These are phyloP conservation scores for Aspergillus sergii DNA, from an alignment of 2,329 filamentous ascomycete species.

Conservation along the genomic window DNA sequence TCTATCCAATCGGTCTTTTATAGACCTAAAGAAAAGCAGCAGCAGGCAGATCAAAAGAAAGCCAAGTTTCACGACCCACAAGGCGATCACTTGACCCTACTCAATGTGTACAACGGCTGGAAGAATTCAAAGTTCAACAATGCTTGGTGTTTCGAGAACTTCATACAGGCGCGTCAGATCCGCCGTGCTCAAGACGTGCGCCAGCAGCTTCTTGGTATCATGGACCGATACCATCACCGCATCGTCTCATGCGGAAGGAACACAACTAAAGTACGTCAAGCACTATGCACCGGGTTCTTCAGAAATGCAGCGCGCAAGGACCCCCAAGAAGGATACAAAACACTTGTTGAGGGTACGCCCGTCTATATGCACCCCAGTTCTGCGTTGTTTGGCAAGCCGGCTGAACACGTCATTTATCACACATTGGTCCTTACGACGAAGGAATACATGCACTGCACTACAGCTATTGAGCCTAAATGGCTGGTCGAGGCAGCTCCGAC, in stretches of 20 bases:
- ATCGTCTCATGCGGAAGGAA: conserved; percentile 84
- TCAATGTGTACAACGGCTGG: conserved; percentile 99
- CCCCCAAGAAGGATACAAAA: conserved; percentile 96
- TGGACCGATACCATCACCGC: conserved; percentile 84
- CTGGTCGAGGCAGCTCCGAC: conserved; percentile 96
- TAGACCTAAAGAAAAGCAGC: conserved; percentile 94
- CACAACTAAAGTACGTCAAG: conserved; percentile 83
- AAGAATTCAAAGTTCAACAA: conserved; percentile 79
- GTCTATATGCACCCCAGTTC: conserved; percentile 93
- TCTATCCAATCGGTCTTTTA: conserved; percentile 87
- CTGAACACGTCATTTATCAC: conserved; percentile 95
- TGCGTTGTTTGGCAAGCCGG: conserved; percentile 90
- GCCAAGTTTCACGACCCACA: conserved; percentile 94
- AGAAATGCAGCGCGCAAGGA: conserved; percentile 93
- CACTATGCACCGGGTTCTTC: conserved; percentile 93
- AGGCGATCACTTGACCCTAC: conserved; percentile 89
- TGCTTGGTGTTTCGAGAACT: conserved; percentile 97
- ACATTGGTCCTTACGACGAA: conserved; percentile 61
- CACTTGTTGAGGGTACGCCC: conserved; percentile 89
- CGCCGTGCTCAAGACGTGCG: conserved; percentile 87
- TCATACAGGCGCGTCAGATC: conserved; percentile 90
- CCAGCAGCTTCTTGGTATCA: conserved; percentile 88
- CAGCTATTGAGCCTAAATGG: conserved; percentile 89
- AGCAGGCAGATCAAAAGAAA: conserved; percentile 96
- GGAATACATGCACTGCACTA: conserved; percentile 97